These are phyloP conservation scores for Batrachochytrium dendrobatidis DNA, from an alignment of 371 early-diverging fungal species.

Conservation along the genomic window DNA sequence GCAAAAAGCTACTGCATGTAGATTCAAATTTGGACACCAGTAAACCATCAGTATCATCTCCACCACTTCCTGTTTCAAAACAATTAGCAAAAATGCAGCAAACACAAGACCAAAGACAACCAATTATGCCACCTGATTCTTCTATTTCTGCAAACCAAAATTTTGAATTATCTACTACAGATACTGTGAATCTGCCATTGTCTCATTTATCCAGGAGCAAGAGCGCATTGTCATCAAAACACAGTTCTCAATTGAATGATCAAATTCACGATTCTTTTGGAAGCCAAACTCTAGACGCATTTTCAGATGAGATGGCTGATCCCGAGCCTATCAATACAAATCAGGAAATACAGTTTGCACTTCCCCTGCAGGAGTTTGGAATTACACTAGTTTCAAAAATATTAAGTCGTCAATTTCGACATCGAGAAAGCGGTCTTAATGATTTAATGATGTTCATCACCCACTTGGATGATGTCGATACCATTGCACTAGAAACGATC, in stretches of 20 bases:
- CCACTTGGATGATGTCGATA: too few species aligned
- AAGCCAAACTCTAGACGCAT: background rate
- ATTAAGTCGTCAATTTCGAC: constrained; percentile 44
- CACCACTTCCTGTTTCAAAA: too few species aligned
- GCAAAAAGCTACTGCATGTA: background rate
- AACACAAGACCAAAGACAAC: background rate
- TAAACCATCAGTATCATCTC: too few species aligned
- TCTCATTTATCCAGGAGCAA: too few species aligned
- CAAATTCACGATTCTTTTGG: background rate
- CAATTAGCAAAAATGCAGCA: background rate
- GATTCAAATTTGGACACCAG: background rate
- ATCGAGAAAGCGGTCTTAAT: constrained; percentile 47
- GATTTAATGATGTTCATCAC: too few species aligned
- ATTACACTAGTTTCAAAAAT: constrained; percentile 40
- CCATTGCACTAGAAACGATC: constrained; percentile 10
- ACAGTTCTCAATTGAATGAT: background rate
- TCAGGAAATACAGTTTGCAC: constrained; percentile 38
- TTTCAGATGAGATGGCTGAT: constrained; percentile 2
- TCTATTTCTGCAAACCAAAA: background rate
- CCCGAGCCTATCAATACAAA: constrained; percentile 50
- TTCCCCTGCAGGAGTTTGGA: constrained; percentile 48
- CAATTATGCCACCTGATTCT: too few species aligned
- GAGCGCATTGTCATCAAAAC: too few species aligned
- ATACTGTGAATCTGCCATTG: too few species aligned
- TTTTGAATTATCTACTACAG: background rate